A percentile compares a stretch with the other conserved stretches of the same genome.
Conservation (phyloP, 257 asterid species). For the Eustoma russellianum region DNA sequence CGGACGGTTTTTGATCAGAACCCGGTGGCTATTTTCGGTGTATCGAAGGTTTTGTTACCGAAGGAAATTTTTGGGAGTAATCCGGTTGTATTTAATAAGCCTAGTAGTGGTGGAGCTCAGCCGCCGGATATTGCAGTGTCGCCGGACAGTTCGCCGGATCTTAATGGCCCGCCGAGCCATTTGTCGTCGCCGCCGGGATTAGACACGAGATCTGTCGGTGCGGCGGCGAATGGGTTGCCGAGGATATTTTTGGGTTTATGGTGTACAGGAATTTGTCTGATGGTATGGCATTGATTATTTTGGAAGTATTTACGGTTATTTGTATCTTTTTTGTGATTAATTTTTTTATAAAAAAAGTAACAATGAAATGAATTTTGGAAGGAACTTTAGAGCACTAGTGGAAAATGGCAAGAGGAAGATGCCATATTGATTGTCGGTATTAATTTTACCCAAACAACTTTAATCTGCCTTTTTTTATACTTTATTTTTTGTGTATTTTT, state of each 20-base stretch:
- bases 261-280: conserved; percentile 37
- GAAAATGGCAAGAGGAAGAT: too few species aligned
- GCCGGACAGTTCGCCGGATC: conserved; percentile 34
- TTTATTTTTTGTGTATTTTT: too few species aligned
- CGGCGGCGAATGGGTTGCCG: conserved; percentile 7
- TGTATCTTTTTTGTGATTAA: too few species aligned
- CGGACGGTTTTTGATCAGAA: conserved; percentile 87
- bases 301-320: conserved; percentile 15
- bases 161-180: conserved; percentile 35
- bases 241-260: conserved; percentile 33
- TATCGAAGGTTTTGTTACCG: conserved; percentile 66
- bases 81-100: conserved; percentile 38
- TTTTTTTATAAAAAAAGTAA: too few species aligned
- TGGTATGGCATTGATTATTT: conserved; percentile 27
- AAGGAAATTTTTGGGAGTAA: conserved; percentile 56
- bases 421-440: too few species aligned
- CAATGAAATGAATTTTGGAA: too few species aligned
- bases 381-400: too few species aligned
- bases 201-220: conserved; percentile 33
- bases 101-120: conserved; percentile 41
- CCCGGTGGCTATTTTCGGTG: conserved; percentile 84
- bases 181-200: conserved; percentile 50
- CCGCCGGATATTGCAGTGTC: conserved; percentile 47
- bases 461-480: too few species aligned
- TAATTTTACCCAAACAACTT: too few species aligned